These are phyloP conservation scores for Eucalyptus fibrosa DNA, from an alignment of 345 rosid species.

Conservation along the genomic window DNA sequence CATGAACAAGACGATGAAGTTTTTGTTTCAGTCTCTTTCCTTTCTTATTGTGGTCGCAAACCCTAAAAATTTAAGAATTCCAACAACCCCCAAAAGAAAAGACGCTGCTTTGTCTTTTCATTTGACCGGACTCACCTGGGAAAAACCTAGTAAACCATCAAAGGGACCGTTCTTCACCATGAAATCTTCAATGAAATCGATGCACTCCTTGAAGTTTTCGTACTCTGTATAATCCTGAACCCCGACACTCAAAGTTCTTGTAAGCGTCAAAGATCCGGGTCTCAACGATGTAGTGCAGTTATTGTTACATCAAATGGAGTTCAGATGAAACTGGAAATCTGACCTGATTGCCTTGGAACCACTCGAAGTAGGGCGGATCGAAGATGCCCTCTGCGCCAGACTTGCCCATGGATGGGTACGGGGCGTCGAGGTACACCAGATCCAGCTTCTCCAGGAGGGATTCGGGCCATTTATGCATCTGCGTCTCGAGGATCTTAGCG, in stretches of 20 bases:
- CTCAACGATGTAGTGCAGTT: background rate
- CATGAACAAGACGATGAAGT: background rate
- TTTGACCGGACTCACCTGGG: slow-evolving; percentile 25
- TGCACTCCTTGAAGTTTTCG: slow-evolving; percentile 25
- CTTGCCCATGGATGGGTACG: slow-evolving; percentile 20
- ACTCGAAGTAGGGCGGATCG: slow-evolving; percentile 31
- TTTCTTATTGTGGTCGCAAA: background rate
- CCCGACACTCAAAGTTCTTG: background rate
- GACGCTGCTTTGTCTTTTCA: background rate
- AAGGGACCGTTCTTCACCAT: slow-evolving; percentile 65
- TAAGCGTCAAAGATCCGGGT: background rate
- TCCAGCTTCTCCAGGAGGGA: slow-evolving; percentile 11
- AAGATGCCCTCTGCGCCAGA: slow-evolving; percentile 26
- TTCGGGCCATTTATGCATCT: slow-evolving; percentile 6
- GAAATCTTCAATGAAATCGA: slow-evolving; percentile 45
- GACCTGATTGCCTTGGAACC: slow-evolving; percentile 22
- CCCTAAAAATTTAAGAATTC: background rate
- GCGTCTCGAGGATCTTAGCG: slow-evolving; percentile 7
- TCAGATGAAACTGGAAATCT: background rate
- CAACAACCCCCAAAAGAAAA: background rate
- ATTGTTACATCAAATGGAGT: background rate
- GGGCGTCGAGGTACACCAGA: slow-evolving; percentile 26
- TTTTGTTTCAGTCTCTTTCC: too few relatives aligned
- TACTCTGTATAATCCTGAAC: slow-evolving; percentile 19
- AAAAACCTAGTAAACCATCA: slow-evolving; percentile 75